These are phyloP conservation scores for Fraxinus angustifolia DNA, from an alignment of 305 asterid genomes.

Conservation along the genomic window DNA sequence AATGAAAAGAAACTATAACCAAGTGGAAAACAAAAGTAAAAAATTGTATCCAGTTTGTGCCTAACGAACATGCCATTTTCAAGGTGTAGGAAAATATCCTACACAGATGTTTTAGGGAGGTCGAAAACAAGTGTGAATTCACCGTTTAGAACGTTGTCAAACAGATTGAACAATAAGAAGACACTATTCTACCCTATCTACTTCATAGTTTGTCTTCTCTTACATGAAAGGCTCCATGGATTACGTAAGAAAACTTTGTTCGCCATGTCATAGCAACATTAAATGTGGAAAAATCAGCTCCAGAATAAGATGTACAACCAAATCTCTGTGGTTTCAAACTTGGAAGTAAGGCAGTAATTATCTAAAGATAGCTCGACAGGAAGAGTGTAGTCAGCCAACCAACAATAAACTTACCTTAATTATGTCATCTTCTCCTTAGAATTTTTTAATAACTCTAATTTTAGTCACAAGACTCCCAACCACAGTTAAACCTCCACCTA, in stretches of 20 bases:
- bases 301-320: neutral
- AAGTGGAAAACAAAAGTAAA: neutral
- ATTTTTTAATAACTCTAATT: neutral
- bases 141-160: neutral
- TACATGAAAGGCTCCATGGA: neutral
- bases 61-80: neutral
- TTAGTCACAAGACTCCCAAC: neutral
- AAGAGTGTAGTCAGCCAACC: neutral
- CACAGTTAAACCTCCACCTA: neutral
- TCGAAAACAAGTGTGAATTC: neutral
- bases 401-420: neutral
- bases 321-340: neutral
- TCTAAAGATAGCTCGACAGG: neutral
- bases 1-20: neutral
- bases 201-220: neutral
- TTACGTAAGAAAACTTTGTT: neutral
- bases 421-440: neutral
- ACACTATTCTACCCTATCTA: neutral
- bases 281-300: neutral
- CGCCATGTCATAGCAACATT: neutral
- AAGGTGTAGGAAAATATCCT: neutral
- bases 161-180: neutral
- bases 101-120: neutral
- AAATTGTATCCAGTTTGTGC: neutral
- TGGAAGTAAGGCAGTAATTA: neutral